phyloP scores from a whole-genome alignment of 2,329 filamentous ascomycete species.

The Cladosporium sp. region DNA sequence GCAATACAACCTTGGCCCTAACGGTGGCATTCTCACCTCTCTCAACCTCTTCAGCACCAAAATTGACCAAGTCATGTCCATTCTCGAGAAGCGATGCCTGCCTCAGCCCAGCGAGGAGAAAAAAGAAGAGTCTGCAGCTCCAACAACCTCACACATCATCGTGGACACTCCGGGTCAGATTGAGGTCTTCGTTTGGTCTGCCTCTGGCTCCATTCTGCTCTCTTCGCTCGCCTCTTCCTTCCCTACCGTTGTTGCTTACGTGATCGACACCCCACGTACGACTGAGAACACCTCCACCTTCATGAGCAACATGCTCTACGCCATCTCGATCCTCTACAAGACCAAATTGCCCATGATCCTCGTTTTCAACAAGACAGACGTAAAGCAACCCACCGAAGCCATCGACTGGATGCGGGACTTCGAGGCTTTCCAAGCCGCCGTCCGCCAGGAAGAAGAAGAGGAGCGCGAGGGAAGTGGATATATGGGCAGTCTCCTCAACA shows the following conservation, averaged over 20 bases:
- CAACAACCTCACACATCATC: slow-evolving; percentile 72
- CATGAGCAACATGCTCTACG: slow-evolving; percentile 99
- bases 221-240: slow-evolving; percentile 91
- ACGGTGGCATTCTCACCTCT: slow-evolving; percentile 92
- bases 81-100: slow-evolving; percentile 76
- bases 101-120: slow-evolving; percentile 17
- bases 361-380: slow-evolving; percentile 98
- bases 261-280: slow-evolving; percentile 94
- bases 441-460: slow-evolving; percentile 72
- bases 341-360: slow-evolving; percentile 97
- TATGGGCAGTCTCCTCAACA: slow-evolving; percentile 93
- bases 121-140: slow-evolving; percentile 38
- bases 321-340: slow-evolving; percentile 97
- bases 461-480: slow-evolving; percentile 80
- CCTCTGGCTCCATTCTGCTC: slow-evolving; percentile 87
- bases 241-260: slow-evolving; percentile 93
- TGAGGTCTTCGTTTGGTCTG: slow-evolving; percentile 98
- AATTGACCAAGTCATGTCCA: slow-evolving; percentile 85
- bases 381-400: slow-evolving; percentile 82
- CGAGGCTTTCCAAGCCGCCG: slow-evolving; percentile 84
- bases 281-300: slow-evolving; percentile 92
- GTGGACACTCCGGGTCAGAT: slow-evolving; percentile 97
- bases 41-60: slow-evolving; percentile 97
- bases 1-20: slow-evolving; percentile 95
- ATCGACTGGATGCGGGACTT: slow-evolving; percentile 99